Percentiles rank a stretch among this genome's conserved stretches.
phyloP scores from a whole-genome alignment of 2,329 filamentous ascomycete species.

The Acrodontium crateriforme region DNA sequence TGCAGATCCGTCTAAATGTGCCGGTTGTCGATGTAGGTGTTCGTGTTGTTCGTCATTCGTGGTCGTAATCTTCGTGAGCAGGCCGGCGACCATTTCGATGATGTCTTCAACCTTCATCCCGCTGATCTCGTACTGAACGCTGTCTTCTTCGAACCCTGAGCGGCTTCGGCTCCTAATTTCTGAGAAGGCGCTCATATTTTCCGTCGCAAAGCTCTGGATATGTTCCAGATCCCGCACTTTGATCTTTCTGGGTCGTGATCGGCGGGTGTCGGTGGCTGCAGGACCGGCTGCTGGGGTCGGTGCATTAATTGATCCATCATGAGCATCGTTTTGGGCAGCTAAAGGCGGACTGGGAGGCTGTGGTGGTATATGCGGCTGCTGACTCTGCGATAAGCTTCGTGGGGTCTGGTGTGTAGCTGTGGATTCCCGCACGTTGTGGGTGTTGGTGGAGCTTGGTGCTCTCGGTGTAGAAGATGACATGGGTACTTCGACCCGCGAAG shows the following conservation, averaged over 20 bases:
- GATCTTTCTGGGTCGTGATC: slow-evolving; percentile 45
- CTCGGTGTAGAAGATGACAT: slow-evolving; percentile 20
- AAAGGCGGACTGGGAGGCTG: slow-evolving; percentile 14
- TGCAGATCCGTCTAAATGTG: slow-evolving; percentile 44
- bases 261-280: slow-evolving; percentile 20
- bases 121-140: slow-evolving; percentile 78
- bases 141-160: slow-evolving; percentile 35
- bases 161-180: slow-evolving; percentile 28
- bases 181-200: slow-evolving; percentile 51
- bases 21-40: slow-evolving; percentile 63
- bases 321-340: slow-evolving; percentile 5
- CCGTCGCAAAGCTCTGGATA: slow-evolving; percentile 73
- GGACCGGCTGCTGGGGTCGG: slow-evolving; percentile 12
- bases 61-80: slow-evolving; percentile 91
- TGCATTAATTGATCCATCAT: slow-evolving; percentile 18
- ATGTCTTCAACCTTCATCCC: slow-evolving; percentile 94
- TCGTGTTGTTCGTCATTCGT: slow-evolving; percentile 94
- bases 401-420: too few relatives aligned
- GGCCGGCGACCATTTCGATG: slow-evolving; percentile 96
- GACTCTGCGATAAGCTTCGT: too few relatives aligned
- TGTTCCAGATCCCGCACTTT: slow-evolving; percentile 81
- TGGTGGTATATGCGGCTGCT: too few relatives aligned
- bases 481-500: slow-evolving; percentile 11
- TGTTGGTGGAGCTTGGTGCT: slow-evolving; percentile 15
- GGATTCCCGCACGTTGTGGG: too few relatives aligned